These are phyloP conservation scores for Glutinoglossum americanum DNA, from an alignment of 495 filamentous ascomycete genomes.

Conservation along the genomic window DNA sequence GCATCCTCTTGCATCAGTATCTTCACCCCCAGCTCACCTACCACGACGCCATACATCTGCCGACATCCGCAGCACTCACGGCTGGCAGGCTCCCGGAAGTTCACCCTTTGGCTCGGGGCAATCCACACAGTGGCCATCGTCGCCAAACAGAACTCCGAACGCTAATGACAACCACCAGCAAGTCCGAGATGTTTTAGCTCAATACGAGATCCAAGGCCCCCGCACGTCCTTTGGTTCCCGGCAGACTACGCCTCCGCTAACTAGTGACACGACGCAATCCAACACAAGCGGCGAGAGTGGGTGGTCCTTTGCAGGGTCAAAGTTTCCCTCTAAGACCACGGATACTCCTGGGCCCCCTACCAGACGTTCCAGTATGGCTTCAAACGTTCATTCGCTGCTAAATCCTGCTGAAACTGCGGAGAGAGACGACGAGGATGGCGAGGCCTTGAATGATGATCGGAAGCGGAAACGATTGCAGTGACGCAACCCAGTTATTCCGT, in stretches of 20 bases:
- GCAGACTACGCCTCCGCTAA: constrained; percentile 47
- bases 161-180: constrained; percentile 44
- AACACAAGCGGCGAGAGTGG: constrained; percentile 29
- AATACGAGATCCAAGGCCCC: constrained; percentile 53
- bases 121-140: constrained; percentile 67
- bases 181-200: constrained; percentile 58
- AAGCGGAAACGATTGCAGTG: constrained; percentile 59
- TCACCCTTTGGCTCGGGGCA: constrained; percentile 58
- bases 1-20: constrained; percentile 54
- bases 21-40: constrained; percentile 55
- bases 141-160: constrained; percentile 44
- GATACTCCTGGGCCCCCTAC: constrained; percentile 33
- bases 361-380: constrained; percentile 50
- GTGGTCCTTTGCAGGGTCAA: constrained; percentile 32
- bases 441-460: constrained; percentile 36
- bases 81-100: constrained; percentile 48
- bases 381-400: constrained; percentile 54
- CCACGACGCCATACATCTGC: constrained; percentile 83
- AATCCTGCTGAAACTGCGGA: constrained; percentile 67
- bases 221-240: constrained; percentile 36
- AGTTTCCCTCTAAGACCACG: constrained; percentile 20
- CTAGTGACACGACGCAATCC: constrained; percentile 26
- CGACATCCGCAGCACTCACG: constrained; percentile 75
- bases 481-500: not conserved
- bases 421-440: constrained; percentile 43